A percentile compares a stretch with the other conserved stretches of the same genome.
Conservation (phyloP, 23 red algal species). For the Gracilaria gracilis region DNA sequence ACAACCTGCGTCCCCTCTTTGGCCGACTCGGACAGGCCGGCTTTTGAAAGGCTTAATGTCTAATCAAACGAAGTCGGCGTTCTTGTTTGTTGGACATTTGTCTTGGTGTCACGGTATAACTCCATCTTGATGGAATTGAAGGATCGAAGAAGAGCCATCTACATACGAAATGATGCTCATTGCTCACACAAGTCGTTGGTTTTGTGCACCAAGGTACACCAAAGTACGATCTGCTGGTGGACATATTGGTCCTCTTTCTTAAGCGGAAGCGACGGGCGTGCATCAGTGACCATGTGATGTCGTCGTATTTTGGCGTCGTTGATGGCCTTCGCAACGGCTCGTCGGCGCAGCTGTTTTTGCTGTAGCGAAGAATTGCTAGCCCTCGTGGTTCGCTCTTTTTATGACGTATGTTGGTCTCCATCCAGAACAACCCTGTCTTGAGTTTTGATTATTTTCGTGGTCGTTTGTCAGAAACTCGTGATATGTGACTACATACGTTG, state of each 20-base stretch:
- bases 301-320: neutral
- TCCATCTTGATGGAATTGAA: slow-evolving; percentile 49
- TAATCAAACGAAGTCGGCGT: slow-evolving; percentile 47
- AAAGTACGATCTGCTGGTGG: slow-evolving; percentile 16
- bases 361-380: slow-evolving; percentile 55
- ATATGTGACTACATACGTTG: too few species aligned
- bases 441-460: neutral
- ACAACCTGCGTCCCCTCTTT: slow-evolving; percentile 49
- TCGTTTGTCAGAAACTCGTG: neutral
- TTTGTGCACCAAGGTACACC: slow-evolving; percentile 52
- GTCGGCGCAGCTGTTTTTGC: slow-evolving; percentile 1
- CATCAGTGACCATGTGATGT: slow-evolving; percentile 41
- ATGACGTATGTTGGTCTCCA: slow-evolving; percentile 53
- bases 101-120: slow-evolving; percentile 15
- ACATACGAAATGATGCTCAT: slow-evolving; percentile 41
- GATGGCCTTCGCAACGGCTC: slow-evolving; percentile 3
- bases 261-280: slow-evolving; percentile 43
- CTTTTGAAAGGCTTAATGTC: slow-evolving; percentile 5
- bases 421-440: slow-evolving; percentile 41
- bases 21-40: slow-evolving; percentile 3
- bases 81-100: slow-evolving; percentile 4
- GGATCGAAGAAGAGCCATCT: slow-evolving; percentile 29
- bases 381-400: neutral
- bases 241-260: neutral
- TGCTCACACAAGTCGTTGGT: slow-evolving; percentile 36